Conservation (phyloP, 805 yeast species). For the Yarrowia sp. region DNA sequence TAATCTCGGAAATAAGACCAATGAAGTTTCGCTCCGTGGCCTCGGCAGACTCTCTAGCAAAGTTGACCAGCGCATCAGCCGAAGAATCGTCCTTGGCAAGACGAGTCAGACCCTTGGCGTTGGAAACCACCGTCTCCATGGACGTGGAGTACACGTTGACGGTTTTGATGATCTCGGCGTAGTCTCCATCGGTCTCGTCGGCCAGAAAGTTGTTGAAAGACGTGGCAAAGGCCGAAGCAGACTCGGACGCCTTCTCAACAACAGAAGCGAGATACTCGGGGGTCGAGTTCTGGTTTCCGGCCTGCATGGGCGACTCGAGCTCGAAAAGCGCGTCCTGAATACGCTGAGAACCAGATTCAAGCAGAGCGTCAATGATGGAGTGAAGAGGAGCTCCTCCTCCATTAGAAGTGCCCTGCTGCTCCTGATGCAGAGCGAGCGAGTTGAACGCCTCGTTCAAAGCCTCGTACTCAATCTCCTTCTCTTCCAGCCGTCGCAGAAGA, state of each 20-base stretch:
- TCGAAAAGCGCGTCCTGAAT: slow-evolving; percentile 70
- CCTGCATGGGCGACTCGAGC: slow-evolving; percentile 75
- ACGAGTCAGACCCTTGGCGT: slow-evolving; percentile 67
- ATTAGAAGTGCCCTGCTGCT: slow-evolving; percentile 27
- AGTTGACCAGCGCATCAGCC: slow-evolving; percentile 50
- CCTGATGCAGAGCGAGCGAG: slow-evolving; percentile 43
- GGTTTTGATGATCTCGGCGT: slow-evolving; percentile 56
- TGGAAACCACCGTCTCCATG: slow-evolving; percentile 59
- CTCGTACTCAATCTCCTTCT: slow-evolving; percentile 75
- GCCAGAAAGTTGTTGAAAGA: slow-evolving; percentile 72
- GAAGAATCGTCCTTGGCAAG: slow-evolving; percentile 50
- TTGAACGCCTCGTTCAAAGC: slow-evolving; percentile 74
- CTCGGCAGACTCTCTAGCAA: slow-evolving; percentile 57
- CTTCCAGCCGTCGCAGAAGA: slow-evolving; percentile 46
- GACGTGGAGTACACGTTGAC: slow-evolving; percentile 63
- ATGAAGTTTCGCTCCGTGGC: slow-evolving; percentile 62
- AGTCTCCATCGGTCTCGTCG: slow-evolving; percentile 70
- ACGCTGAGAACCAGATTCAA: slow-evolving; percentile 64
- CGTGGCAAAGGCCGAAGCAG: slow-evolving; percentile 77
- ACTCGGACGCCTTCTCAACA: slow-evolving; percentile 64
- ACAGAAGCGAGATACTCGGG: slow-evolving; percentile 67
- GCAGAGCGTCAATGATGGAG: slow-evolving; percentile 65
- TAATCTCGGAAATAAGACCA: slow-evolving; percentile 54
- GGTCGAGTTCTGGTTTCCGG: slow-evolving; percentile 74
- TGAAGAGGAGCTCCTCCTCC: slow-evolving; percentile 43